Evolutionary conservation across 169 alveolate genomes (phyloP), one percentile per base, ranked within the genome.

Genomic region (Cryptosporidium ryanae): DNA sequence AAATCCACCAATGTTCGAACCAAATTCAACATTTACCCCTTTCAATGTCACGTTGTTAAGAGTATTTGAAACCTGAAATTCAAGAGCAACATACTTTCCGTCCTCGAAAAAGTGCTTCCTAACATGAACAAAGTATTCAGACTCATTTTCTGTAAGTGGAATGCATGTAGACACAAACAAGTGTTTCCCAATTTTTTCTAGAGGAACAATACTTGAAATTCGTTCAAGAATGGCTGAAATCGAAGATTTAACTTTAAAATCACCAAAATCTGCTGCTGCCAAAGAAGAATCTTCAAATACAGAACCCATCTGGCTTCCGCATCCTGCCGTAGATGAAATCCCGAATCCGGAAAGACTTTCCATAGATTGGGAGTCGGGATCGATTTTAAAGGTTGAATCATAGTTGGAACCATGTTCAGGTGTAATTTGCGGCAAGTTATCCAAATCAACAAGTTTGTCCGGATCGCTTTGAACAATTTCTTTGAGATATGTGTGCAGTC

Each of bases 121-220:
- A 2, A 67, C 92, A 48, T 76, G 65, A 18, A 94, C 96, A 32
- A 92, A 89, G 64, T 94, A 94, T 59, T 94, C 96, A 46, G 93
- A 94, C 81, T 94, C 96, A 66, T 92, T 94, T 54, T 94, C 96
- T 48, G 96, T 94, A 52, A 94, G 81, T 43, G 90, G 90, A 34
- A 81, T 57, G 21, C 66, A 57, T n/a, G 76, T 76, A 5, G 94
- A 90, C 7, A 91, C 66, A 29, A 82, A 67, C 64, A 90, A 12
- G 15, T 64, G 23, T 25, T 50, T 82, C 8, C 67, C 91, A 27
- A 34, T 49, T 17, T 27, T 90, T 64, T 70, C 82, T 25, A 50
- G 52, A 25, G 66, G 82, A 38, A 48, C 68, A 55, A 29, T 82
- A 82, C 46, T 68, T 31, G 83, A 65, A 43, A 46, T 52, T 12